Percentiles rank a stretch among this genome's conserved stretches.
These are phyloP conservation scores for Amylostereum areolatum DNA, from an alignment of 1,284 basidiomycete genomes.

Conservation along the genomic window DNA sequence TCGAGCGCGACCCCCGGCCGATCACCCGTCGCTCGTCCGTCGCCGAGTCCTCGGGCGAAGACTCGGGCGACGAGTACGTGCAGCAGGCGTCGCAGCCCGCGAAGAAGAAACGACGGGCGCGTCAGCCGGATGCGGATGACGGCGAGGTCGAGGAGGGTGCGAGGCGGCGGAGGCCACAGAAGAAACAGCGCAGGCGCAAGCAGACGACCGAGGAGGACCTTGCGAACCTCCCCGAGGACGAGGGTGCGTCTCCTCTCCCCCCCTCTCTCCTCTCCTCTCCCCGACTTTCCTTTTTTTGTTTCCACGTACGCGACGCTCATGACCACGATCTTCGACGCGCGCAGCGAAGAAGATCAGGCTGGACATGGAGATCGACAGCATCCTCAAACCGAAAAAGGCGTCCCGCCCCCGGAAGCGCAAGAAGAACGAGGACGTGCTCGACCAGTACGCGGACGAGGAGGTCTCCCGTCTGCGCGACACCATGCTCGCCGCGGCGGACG, in stretches of 20 bases:
- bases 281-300: too few relatives aligned
- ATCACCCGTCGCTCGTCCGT: conserved; percentile 18
- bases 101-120: conserved; percentile 38
- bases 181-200: conserved; percentile 44
- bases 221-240: conserved; percentile 61
- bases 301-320: too few relatives aligned
- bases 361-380: conserved; percentile 76
- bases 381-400: conserved; percentile 75
- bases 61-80: conserved; percentile 64
- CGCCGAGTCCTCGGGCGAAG: conserved; percentile 48
- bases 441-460: conserved; percentile 88
- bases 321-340: conserved; percentile 15
- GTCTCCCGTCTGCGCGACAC: conserved; percentile 78
- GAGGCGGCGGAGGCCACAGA: conserved; percentile 40
- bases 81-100: conserved; percentile 47
- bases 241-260: conserved; percentile 41
- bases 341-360: conserved; percentile 58
- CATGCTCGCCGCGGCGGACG: conserved; percentile 86
- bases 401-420: conserved; percentile 63
- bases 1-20: conserved; percentile 18
- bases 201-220: conserved; percentile 54
- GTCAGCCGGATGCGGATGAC: conserved; percentile 21
- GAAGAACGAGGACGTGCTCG: conserved; percentile 75
- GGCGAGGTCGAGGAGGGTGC: conserved; percentile 34
- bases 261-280: too few relatives aligned